Base-by-base conservation (phyloP, 306 rosid species). In the Mimosa bimucronata region DNA sequence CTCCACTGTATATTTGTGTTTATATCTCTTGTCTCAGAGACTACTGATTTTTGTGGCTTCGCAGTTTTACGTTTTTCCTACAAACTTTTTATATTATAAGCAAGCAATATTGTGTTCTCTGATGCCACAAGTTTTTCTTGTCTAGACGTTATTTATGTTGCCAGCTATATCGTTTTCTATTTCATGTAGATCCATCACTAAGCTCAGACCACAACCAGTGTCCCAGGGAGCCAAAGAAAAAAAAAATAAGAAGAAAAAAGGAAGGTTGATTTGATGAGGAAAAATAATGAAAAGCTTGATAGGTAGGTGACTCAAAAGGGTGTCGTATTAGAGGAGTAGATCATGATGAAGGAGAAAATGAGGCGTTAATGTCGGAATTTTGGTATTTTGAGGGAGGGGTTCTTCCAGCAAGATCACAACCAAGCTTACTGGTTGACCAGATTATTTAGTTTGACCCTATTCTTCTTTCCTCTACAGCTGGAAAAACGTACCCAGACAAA, bases 401-500 rank as follows among this genome's bases (percentile, higher is more conserved):
- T 6, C 29, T 64, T 83, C 80, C 88, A 87, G 89, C 84, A 45
- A 79, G 88, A 83, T 83, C 87, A 77, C 88, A 83, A 77, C 81
- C 79, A 75, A 82, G 87, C 73, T 41, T 48, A 57, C 41, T 55
- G 7, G 78, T 82, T 85, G 89, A 89, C 89, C 86, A 80, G 85
- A 83, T 74, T 30, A 79, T 77, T 81, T 31, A 58, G 88, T 89
- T 89, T 91, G 92, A 89, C 91, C 78, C 38, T 75, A 66, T 46
- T 85, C n/a, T 61, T 13, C 76, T 9, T 18, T 41, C 42, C 38
- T 60, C 45, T 66, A 86, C 91, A 89, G 93, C 97, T 91, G 93
- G 96, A 84, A 73, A 72, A 68, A 70, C 83, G 95, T 84, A 84
- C 76, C 80, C 86, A 82, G 93, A 89, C 96, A 91, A 91, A 91